Conservation (phyloP, 208 protist species). For the Crithidia sp. region DNA sequence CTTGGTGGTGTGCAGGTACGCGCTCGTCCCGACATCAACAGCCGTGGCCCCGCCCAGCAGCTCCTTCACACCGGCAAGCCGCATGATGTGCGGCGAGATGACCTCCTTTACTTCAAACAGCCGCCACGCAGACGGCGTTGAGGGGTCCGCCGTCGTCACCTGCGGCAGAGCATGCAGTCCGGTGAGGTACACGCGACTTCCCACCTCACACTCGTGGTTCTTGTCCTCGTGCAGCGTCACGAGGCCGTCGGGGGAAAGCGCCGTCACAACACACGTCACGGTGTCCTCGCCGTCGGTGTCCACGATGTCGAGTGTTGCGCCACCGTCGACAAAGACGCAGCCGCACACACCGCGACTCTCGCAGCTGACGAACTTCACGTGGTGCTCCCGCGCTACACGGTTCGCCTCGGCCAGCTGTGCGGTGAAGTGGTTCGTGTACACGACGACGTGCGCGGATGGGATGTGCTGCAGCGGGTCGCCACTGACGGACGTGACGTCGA, state of each 20-base stretch:
- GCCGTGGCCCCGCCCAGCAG: constrained; percentile 9
- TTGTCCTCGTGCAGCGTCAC: constrained; percentile 89
- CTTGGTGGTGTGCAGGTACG: constrained; percentile 94
- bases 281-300: constrained; percentile 89
- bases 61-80: constrained; percentile 50
- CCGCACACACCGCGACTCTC: constrained; percentile 84
- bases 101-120: constrained; percentile 79
- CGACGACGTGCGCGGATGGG: constrained; percentile 60
- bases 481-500: constrained; percentile 57
- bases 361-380: constrained; percentile 82
- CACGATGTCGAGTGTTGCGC: constrained; percentile 62
- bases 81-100: constrained; percentile 73
- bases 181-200: constrained; percentile 84
- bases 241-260: constrained; percentile 65
- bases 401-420: constrained; percentile 62
- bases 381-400: constrained; percentile 48
- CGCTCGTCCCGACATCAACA: constrained; percentile 58
- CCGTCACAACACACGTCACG: constrained; percentile 79
- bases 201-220: constrained; percentile 86
- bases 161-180: constrained; percentile 50
- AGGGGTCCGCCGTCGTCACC: constrained; percentile 48
- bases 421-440: constrained; percentile 80
- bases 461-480: constrained; percentile 35
- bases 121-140: constrained; percentile 33
- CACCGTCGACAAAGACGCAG: constrained; percentile 87